phyloP scores from a whole-genome alignment of 2,329 filamentous ascomycete genomes.

The Chalaropsis thielavioides region DNA sequence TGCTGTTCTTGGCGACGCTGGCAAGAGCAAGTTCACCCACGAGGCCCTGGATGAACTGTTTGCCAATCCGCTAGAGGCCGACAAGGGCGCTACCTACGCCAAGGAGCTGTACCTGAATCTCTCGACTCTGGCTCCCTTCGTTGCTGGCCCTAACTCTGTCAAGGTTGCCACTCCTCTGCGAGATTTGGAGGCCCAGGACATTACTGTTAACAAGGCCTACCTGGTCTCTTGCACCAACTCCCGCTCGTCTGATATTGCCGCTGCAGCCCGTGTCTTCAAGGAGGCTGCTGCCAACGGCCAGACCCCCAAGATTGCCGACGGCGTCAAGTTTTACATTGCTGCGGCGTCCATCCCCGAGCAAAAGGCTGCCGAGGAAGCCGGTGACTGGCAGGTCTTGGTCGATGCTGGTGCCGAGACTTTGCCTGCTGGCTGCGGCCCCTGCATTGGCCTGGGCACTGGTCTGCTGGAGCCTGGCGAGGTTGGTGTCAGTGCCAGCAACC shows the following conservation, averaged over 20 bases:
- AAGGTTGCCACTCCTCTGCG: conserved; percentile 68
- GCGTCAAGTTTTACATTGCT: conserved; percentile 78
- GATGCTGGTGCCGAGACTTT: conserved; percentile 63
- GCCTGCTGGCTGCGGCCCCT: conserved; percentile 64
- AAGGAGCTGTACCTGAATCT: conserved; percentile 74
- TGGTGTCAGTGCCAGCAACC: conserved; percentile 69
- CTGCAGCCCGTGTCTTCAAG: conserved; percentile 72
- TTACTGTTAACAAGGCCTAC: conserved; percentile 65
- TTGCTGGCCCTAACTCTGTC: conserved; percentile 80
- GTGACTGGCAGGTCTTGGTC: conserved; percentile 72
- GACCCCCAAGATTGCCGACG: conserved; percentile 54
- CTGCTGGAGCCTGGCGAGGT: conserved; percentile 74
- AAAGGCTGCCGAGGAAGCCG: conserved; percentile 57
- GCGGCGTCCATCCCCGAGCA: conserved; percentile 74
- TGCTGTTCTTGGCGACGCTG: conserved; percentile 40
- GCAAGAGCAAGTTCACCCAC: conserved; percentile 52
- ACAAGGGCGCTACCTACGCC: conserved; percentile 65
- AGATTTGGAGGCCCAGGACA: conserved; percentile 58
- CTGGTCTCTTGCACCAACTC: conserved; percentile 84
- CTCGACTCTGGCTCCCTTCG: conserved; percentile 67
- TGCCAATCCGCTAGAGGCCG: conserved; percentile 50
- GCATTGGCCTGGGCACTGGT: conserved; percentile 68
- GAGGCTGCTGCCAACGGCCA: conserved; percentile 54
- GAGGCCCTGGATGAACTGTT: conserved; percentile 58
- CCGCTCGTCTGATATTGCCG: conserved; percentile 62